Percentiles rank a stretch among this genome's conserved stretches.
Evolutionary conservation across 2,329 filamentous ascomycete species (phyloP).

Genomic region (Lasiodiplodia gonubiensis): DNA sequence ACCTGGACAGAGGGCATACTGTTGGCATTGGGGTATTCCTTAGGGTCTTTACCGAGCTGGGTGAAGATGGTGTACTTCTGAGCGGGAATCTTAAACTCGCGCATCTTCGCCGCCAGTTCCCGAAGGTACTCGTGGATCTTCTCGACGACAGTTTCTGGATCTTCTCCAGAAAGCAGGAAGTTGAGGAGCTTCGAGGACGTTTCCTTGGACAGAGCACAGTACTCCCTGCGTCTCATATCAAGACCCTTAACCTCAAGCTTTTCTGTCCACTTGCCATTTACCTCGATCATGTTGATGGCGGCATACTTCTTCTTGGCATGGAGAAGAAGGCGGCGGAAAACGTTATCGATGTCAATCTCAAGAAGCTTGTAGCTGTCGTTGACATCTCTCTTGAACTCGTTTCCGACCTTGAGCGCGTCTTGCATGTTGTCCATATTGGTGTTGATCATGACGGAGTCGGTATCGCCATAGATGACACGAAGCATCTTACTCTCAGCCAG

Average conservation of each 20-base stretch:
- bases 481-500: constrained; percentile 89
- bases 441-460: constrained; percentile 99
- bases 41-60: constrained; percentile 91
- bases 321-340: constrained; percentile 89
- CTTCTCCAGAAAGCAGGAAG: constrained; percentile 91
- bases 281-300: constrained; percentile 89
- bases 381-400: constrained; percentile 93
- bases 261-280: constrained; percentile 87
- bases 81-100: constrained; percentile 72
- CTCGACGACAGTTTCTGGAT: constrained; percentile 83
- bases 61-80: constrained; percentile 98
- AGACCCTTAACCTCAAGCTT: constrained; percentile 98
- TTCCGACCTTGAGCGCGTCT: constrained; percentile 87
- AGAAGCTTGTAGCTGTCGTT: constrained; percentile 91
- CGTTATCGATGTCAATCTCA: constrained; percentile 97
- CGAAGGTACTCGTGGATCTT: constrained; percentile 93
- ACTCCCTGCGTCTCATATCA: constrained; percentile 97
- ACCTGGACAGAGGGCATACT: constrained; percentile 98
- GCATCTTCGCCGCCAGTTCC: constrained; percentile 85
- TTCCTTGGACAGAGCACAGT: constrained; percentile 93
- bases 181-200: constrained; percentile 88
- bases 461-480: constrained; percentile 98
- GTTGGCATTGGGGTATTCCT: constrained; percentile 91
- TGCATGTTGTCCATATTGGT: constrained; percentile 94
- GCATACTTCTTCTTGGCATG: constrained; percentile 99